Base-by-base conservation (phyloP, 139 green algal genomes). In the Pycnococcus provasolii region DNA sequence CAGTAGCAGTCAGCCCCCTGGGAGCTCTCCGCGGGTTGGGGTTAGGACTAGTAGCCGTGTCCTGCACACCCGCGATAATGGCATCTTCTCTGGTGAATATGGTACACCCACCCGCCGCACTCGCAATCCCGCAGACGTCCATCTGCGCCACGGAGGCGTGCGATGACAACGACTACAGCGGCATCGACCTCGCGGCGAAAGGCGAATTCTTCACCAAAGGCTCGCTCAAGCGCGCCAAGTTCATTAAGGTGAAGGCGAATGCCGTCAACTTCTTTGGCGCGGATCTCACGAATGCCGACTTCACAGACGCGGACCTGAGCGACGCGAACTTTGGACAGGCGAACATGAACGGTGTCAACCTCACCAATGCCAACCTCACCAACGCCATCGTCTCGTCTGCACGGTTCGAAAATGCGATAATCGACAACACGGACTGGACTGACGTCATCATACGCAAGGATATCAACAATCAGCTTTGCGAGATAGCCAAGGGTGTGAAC, bases 151-250 rank as follows among this genome's bases (percentile, higher is more conserved):
- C 73, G 47, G 66, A 79, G 43, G 44, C 57, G 50, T 79, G 73
- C 64, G 73, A 79, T 46, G 68, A 68, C 4, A 41, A 58, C 3
- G 73, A 79, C 52, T 74, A 70, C 63, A 58, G 37, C 62, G 66
- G 67, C 45, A 62, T 53, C 48, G 68, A 79, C 58, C 66, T 79
- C 26, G 55, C 52, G 51, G 60, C 46, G 59, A 68, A 40, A 45
- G n/a, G 11, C 5, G 65, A 74, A 62, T 75, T 73, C 43, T 81
- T 72, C 75, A 81, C 75, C 26, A 81, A 81, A 55, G 63, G 62
- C 4, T 71, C 53, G 45, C 46, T 75, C 9, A 77, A 76, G 70
- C 65, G 67, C 2, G 71, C 70, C 2, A 77, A 81, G 60, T 81
- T 81, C 53, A 42, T 11, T 44, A 50, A 52, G n/a, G 62, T 62